Evolutionary conservation across 192 early-diverging fungal genomes (phyloP), one percentile per base, ranked within the genome.

Genomic region (Coemansia asiatica): DNA sequence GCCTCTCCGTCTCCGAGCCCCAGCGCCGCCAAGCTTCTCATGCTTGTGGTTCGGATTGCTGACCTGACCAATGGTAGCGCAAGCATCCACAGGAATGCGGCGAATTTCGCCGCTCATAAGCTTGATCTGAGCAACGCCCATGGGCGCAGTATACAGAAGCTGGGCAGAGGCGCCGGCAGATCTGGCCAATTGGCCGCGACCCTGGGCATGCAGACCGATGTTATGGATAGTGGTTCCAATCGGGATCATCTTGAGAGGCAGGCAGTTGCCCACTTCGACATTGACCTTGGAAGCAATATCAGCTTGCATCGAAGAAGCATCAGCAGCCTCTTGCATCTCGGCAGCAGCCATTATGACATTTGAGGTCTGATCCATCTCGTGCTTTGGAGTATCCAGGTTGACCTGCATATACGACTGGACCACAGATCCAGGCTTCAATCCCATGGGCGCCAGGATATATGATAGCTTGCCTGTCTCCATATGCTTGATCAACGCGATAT

Each of bases 1-100:
- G n/a, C 95, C 95, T 40, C 87, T 75, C 71, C 90, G 86, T 55
- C 95, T 74, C 38, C 84, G 77, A 38, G 91, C 88, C 51, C 96
- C 96, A 57, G 96, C 96, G 62, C 94, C 92, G 46, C 96, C 96
- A 68, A 91, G 83, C 67, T 86, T 90, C 63, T 87, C 82, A 79
- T 91, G 90, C 81, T 92, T 91, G 83, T 96, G 91, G 81, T 93
- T 89, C 28, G 91, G 84, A 72, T 98, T 98, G 64, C 89, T 91
- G 21, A 95, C 91, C 18, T 84, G 83, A 21, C 96, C 96, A 61
- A 98, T 91, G 6, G 94, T 95, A 16, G 95, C 96, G 62, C 87
- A 88, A 18, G 89, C 90, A 54, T 95, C 88, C 0, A 94, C 90
- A 16, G 88, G 86, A 18, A 97, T 85, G 47, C 91, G 83, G 23